These are phyloP conservation scores for Leccinellum albellum DNA, from an alignment of 768 basidiomycete species.

Conservation along the genomic window DNA sequence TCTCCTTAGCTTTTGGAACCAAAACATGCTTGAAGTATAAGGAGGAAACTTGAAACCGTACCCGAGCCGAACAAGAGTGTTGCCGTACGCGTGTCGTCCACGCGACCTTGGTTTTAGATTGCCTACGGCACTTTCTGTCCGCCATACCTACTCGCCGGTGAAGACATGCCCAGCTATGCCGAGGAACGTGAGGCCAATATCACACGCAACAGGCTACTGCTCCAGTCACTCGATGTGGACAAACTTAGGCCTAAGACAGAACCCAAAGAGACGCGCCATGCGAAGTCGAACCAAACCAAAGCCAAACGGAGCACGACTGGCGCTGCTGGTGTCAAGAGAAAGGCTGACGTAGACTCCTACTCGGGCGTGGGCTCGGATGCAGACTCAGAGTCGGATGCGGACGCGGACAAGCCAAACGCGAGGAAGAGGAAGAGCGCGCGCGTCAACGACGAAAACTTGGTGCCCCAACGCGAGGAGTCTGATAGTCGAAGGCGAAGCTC, in stretches of 20 bases:
- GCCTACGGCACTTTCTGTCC: neutral
- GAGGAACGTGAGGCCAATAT: constrained; percentile 36
- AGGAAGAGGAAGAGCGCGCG: constrained; percentile 21
- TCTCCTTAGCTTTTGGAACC: no score
- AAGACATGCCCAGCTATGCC: constrained; percentile 28
- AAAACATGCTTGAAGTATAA: no score
- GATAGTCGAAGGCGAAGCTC: constrained; percentile 58
- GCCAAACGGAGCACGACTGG: neutral
- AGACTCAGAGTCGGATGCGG: constrained; percentile 21
- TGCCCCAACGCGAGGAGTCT: neutral
- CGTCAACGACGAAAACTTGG: constrained; percentile 20
- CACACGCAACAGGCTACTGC: constrained; percentile 40
- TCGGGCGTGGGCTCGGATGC: neutral
- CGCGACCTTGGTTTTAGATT: neutral
- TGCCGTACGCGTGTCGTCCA: neutral
- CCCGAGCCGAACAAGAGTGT: neutral
- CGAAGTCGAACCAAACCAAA: constrained; percentile 4
- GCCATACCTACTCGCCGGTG: neutral
- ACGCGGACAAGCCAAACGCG: constrained; percentile 26
- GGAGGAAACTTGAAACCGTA: neutral
- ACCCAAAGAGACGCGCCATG: constrained; percentile 39
- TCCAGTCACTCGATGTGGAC: constrained; percentile 41
- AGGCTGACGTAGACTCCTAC: constrained; percentile 22
- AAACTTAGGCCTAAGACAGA: constrained; percentile 41
- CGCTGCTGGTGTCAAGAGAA: constrained; percentile 39